A percentile compares a stretch with the other conserved stretches of the same genome.
These are phyloP conservation scores for Leishmania mexicana DNA, from an alignment of 208 protist species.

Conservation along the genomic window DNA sequence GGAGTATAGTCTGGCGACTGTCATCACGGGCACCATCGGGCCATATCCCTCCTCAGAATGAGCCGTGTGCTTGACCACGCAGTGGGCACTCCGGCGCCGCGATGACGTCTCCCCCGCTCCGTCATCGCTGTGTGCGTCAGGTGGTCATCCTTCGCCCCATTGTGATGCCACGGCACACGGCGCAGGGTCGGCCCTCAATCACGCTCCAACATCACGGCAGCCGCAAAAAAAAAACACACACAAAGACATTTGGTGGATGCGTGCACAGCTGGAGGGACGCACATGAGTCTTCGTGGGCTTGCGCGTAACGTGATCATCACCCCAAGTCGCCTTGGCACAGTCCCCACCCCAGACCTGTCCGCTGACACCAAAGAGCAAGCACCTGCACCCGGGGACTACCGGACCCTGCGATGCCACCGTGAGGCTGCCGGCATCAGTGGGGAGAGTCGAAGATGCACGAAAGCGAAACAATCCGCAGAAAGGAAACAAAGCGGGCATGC, in stretches of 20 bases:
- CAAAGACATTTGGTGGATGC: neutral
- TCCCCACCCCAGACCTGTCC: neutral
- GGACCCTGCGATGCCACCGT: neutral
- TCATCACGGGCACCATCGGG: too few species aligned
- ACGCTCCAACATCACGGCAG: neutral
- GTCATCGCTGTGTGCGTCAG: too few species aligned
- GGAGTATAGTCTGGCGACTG: too few species aligned
- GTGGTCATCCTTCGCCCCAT: neutral
- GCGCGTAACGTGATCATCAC: neutral
- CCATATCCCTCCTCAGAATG: too few species aligned
- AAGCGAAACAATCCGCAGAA: neutral
- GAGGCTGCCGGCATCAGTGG: neutral
- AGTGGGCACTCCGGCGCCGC: neutral
- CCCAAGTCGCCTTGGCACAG: neutral
- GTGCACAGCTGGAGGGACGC: neutral
- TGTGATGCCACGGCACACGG: neutral
- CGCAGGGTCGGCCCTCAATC: neutral
- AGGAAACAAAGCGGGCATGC: neutral
- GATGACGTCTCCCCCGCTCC: too few species aligned
- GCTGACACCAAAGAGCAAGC: neutral
- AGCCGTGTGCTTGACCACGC: neutral
- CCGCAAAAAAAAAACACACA: neutral
- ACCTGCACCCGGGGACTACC: neutral
- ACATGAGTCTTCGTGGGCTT: neutral
- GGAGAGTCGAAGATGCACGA: neutral